Evolutionary conservation across 805 yeast genomes (phyloP).

Genomic region (Starmera pachycereana): DNA sequence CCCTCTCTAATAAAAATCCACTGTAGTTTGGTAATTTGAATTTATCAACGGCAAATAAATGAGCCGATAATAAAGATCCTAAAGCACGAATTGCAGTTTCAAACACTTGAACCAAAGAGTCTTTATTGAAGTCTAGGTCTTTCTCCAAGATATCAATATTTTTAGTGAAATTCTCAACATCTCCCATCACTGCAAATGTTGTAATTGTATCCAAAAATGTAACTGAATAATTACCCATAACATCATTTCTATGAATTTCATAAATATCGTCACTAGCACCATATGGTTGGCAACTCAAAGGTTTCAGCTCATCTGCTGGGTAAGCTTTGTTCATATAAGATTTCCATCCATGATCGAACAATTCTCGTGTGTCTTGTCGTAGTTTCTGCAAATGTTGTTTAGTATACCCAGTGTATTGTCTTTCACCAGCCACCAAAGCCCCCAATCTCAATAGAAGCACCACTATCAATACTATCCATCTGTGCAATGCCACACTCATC

Average conservation of each 20-base stretch:
- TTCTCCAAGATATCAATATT: slow-evolving; percentile 30
- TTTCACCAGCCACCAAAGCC: background rate
- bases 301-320: slow-evolving; percentile 76
- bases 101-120: slow-evolving; percentile 77
- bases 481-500: too few relatives aligned
- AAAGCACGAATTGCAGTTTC: slow-evolving; percentile 75
- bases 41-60: slow-evolving; percentile 44
- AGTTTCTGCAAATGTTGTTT: slow-evolving; percentile 20
- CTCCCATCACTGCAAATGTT: slow-evolving; percentile 63
- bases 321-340: slow-evolving; percentile 60
- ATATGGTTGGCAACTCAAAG: slow-evolving; percentile 59
- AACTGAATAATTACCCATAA: slow-evolving; percentile 71
- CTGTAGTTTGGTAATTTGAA: slow-evolving; percentile 38
- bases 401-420: slow-evolving; percentile 9
- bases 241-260: slow-evolving; percentile 66
- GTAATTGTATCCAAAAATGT: slow-evolving; percentile 77
- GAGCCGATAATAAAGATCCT: slow-evolving; percentile 77
- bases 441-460: background rate
- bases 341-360: slow-evolving; percentile 70
- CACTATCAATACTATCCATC: background rate
- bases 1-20: slow-evolving; percentile 62
- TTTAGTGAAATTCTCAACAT: slow-evolving; percentile 41
- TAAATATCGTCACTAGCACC: slow-evolving; percentile 48
- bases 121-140: slow-evolving; percentile 41
- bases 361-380: slow-evolving; percentile 35